Evolutionary conservation across 2,329 filamentous ascomycete species (phyloP), one percentile per base, ranked within the genome.

Genomic region (Pseudopyricularia javanii): DNA sequence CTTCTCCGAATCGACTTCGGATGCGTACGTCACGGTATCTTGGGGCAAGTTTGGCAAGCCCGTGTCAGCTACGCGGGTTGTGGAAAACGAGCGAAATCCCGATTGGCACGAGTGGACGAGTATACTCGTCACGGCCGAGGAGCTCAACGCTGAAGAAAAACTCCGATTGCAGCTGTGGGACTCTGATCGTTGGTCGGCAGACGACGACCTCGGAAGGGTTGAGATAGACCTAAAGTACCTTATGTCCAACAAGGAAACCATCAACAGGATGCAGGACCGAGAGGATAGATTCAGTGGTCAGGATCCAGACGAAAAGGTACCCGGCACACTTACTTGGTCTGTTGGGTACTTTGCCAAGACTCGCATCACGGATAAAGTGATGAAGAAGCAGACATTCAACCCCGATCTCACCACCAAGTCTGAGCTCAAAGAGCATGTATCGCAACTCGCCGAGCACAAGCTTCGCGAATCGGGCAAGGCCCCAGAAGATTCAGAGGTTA

Each of bases 21-120:
- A 90, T 64, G 74, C 82, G 0, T 89, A 89, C 57, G 77, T 88
- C 15, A 82, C 81, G 1, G 80, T 88, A 7, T 83, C 80, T 1
- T 90, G 85, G 84, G 84, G 83, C 22, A 90, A 89, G 62, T 88
- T 88, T 62, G 84, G 85, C 51, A 86, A 85, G 60, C 79, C 79
- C 49, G 71, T 84, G 54, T 83, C 69, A 62, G 83, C 74, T 51
- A 88, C 85, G 0, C 75, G 85, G 49, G 75, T 89, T 43, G 73
- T 88, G 22, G 65, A 74, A 37, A 72, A 74, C 1, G 81, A 87
- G 48, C 83, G 86, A 71, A 71, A 85, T 30, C 86, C 86, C 0
- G 72, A 70, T 47, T 89, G 85, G 85, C 74, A 86, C 33, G 86
- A 90, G 63, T 84, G 80, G 50, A 78, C 78, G 22, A 84, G 78